Percentiles rank a stretch among this genome's conserved stretches.
These are phyloP conservation scores for Scutellaria barbata DNA, from an alignment of 257 asterid genomes.

Conservation along the genomic window DNA sequence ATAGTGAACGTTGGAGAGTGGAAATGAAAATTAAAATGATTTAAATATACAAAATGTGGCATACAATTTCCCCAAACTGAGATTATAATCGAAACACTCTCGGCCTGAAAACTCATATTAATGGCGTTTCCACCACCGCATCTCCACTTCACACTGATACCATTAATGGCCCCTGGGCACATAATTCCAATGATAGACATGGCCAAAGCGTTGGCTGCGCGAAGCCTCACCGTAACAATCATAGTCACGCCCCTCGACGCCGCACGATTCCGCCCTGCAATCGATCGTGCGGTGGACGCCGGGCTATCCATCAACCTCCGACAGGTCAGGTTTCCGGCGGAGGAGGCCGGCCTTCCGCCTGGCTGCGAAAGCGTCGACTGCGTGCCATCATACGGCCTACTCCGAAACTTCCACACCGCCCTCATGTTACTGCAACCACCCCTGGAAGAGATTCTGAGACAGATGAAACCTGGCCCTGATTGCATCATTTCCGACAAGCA, in stretches of 20 bases:
- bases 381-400: slow-evolving; percentile 42
- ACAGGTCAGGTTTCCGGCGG: slow-evolving; percentile 46
- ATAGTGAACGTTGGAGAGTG: too few relatives aligned
- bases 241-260: slow-evolving; percentile 54
- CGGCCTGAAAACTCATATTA: too few relatives aligned
- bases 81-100: too few relatives aligned
- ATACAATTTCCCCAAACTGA: too few relatives aligned
- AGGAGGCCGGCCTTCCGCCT: slow-evolving; percentile 53
- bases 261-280: slow-evolving; percentile 35
- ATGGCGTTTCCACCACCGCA: background rate
- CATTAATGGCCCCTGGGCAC: slow-evolving; percentile 49
- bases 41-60: too few relatives aligned
- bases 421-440: slow-evolving; percentile 42
- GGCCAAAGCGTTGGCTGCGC: slow-evolving; percentile 47
- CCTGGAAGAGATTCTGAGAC: slow-evolving; percentile 33
- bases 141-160: slow-evolving; percentile 19
- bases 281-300: slow-evolving; percentile 40
- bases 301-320: slow-evolving; percentile 47
- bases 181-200: slow-evolving; percentile 63
- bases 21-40: too few relatives aligned
- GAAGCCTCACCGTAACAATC: slow-evolving; percentile 40
- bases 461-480: slow-evolving; percentile 41
- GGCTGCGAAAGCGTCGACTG: slow-evolving; percentile 61
- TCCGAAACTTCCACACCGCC: slow-evolving; percentile 43
- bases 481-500: slow-evolving; percentile 52